Conservation (phyloP, 164 flowering plant genomes). For the Litsea cubeba region DNA sequence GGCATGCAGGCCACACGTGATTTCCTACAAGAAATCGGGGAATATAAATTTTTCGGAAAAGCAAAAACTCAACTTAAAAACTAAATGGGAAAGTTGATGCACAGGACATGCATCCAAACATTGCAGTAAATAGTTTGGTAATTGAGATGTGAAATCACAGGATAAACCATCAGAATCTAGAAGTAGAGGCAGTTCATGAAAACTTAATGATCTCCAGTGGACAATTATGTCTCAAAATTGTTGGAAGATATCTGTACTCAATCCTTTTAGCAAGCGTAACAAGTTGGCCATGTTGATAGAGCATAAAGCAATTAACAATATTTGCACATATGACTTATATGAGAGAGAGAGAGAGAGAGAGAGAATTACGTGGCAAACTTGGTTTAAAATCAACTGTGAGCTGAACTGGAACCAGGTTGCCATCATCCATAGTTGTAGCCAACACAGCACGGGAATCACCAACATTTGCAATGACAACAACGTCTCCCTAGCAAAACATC, state of each 20-base stretch:
- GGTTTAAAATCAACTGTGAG: slow-evolving; percentile 85
- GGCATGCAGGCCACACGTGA: too few species aligned
- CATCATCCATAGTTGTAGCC: slow-evolving; percentile 73
- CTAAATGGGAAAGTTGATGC: background rate
- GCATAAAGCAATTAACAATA: background rate
- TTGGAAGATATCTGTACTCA: background rate
- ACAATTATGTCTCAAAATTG: too few species aligned
- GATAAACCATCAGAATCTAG: background rate
- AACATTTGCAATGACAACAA: slow-evolving; percentile 61
- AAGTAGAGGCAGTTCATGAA: background rate
- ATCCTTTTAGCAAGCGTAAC: background rate
- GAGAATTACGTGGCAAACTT: slow-evolving; percentile 66
- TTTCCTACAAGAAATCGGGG: too few species aligned
- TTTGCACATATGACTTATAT: too few species aligned
- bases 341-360: slow-evolving; percentile 7
- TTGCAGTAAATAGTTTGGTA: background rate
- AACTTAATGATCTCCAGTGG: background rate
- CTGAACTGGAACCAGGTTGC: slow-evolving; percentile 61
- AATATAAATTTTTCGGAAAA: too few species aligned
- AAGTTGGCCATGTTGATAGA: background rate
- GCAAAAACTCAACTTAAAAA: too few species aligned
- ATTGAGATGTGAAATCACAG: background rate
- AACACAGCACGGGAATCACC: slow-evolving; percentile 95
- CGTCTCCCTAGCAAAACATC: slow-evolving; percentile 51
- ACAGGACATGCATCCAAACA: background rate